Evolutionary conservation across 768 basidiomycete species (phyloP), one percentile per base, ranked within the genome.

Genomic region (Rossbeevera mucosa): DNA sequence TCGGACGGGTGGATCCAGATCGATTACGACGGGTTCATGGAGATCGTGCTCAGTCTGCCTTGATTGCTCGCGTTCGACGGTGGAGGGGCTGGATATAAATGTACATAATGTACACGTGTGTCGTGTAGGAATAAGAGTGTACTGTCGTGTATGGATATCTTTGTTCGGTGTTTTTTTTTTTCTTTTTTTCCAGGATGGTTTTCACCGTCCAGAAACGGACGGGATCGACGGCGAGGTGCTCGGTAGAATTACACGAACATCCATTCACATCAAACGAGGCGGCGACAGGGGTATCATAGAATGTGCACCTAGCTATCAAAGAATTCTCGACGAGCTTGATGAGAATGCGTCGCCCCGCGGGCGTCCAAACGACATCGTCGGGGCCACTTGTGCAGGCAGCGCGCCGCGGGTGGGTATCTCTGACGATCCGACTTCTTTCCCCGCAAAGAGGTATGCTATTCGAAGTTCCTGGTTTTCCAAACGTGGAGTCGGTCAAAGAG

Each of bases 21-120:
- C 59, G 75, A 73, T 61, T 82, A 81, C 59, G 81, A 81, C 18
- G 68, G 70, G 62, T 82, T 82, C 62, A 72, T 82, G 79, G 64
- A 73, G 21, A 75, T 76, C 40, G 75, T 80, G 24, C 60, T 80
- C 54, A 67, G 67, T 47, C 62, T 77, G 33, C 76, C 78, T 24
- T 79, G 67, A 76, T 36, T 0, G 4, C 0, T 18, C n/a, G 36
- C 18, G 36, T 0, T 33, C 9, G 33, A 33, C 9, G 33, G n/a
- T 36, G 36, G 36, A 18, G n/a, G n/a, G 9, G n/a, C 8, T 11
- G 33, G n/a, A 11, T 36, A 36, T 36, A 36, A 36, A n/a, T 18
- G 36, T 33, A 33, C 33, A 33, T 24, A 38, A 52, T 42, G 46
- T 43, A 18, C 18, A 21, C 20, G n/a, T 5, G n/a, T 5, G 22